Conservation (phyloP, 2,329 filamentous ascomycete species). For the Reticulascus tulasneorum region DNA sequence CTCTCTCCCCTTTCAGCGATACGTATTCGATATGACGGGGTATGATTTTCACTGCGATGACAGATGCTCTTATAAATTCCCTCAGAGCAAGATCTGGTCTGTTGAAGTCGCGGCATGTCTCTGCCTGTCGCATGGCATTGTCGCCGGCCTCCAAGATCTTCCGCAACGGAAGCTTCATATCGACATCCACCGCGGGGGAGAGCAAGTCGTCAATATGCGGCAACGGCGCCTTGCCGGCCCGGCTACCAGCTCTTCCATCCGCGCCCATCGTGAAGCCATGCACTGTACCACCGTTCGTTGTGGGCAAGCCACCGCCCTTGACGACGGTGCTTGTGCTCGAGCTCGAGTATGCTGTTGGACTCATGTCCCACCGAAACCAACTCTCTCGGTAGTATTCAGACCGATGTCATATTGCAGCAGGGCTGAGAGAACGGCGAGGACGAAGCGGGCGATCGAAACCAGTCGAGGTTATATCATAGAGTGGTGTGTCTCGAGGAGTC, state of each 20-base stretch:
- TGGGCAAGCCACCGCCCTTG: constrained; percentile 9
- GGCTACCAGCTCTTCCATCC: constrained; percentile 11
- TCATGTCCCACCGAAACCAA: constrained; percentile 11
- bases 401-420: constrained; percentile 13
- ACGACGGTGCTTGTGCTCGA: constrained; percentile 14
- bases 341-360: constrained; percentile 10
- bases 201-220: constrained; percentile 53
- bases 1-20: constrained; percentile 53
- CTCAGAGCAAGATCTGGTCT: constrained; percentile 72
- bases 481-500: constrained; percentile 4
- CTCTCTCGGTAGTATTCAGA: too few species aligned
- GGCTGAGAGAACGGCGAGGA: constrained; percentile 1
- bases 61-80: constrained; percentile 78
- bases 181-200: constrained; percentile 40
- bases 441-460: not conserved
- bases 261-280: constrained; percentile 12
- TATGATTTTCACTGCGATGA: constrained; percentile 73
- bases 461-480: not conserved
- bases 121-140: constrained; percentile 53
- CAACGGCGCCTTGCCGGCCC: constrained; percentile 30
- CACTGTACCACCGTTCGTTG: constrained; percentile 9
- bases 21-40: constrained; percentile 73
- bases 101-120: constrained; percentile 58
- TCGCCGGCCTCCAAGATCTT: constrained; percentile 52
- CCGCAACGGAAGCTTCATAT: constrained; percentile 46